A percentile compares a stretch with the other conserved stretches of the same genome.
phyloP scores from a whole-genome alignment of 1,139 yeast genomes.

The Yamadazyma sp. region DNA sequence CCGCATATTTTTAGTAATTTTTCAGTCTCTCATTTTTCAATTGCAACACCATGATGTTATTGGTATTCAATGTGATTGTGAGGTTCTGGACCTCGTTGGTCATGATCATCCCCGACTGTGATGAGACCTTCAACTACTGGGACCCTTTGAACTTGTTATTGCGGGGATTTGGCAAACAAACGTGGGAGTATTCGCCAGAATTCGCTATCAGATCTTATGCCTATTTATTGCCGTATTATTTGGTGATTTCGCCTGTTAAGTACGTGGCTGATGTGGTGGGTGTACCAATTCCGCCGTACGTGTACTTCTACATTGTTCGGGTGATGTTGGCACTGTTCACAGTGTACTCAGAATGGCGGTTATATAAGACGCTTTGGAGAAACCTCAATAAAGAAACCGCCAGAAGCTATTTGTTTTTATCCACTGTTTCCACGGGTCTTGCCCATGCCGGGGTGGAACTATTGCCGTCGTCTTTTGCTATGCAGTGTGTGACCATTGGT shows the following conservation, averaged over 20 bases:
- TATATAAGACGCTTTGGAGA: conserved; percentile 43
- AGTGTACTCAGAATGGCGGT: conserved; percentile 50
- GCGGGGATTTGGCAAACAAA: conserved; percentile 86
- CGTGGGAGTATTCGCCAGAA: conserved; percentile 96
- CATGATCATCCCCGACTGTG: conserved; percentile 82
- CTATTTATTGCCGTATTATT: conserved; percentile 52
- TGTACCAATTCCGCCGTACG: conserved; percentile 26
- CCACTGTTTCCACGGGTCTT: conserved; percentile 61
- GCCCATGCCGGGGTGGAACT: conserved; percentile 83
- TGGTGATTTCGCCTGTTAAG: conserved; percentile 34
- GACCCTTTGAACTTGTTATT: conserved; percentile 82
- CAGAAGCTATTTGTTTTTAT: conserved; percentile 56
- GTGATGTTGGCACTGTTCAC: conserved; percentile 53
- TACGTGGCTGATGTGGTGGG: conserved; percentile 8
- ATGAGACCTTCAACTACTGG: conserved; percentile 87
- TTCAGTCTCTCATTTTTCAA: too few species aligned
- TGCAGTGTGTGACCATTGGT: conserved; percentile 65
- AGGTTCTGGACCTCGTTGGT: conserved; percentile 50
- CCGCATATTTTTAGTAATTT: neutral
- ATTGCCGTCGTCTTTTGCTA: conserved; percentile 83
- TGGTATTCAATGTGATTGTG: conserved; percentile 26
- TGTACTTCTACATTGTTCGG: conserved; percentile 57
- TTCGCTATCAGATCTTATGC: conserved; percentile 88
- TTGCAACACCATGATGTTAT: conserved; percentile 2
- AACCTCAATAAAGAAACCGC: conserved; percentile 40